Base-by-base conservation (phyloP, 2,329 filamentous ascomycete species). In the Colletotrichum lupini region DNA sequence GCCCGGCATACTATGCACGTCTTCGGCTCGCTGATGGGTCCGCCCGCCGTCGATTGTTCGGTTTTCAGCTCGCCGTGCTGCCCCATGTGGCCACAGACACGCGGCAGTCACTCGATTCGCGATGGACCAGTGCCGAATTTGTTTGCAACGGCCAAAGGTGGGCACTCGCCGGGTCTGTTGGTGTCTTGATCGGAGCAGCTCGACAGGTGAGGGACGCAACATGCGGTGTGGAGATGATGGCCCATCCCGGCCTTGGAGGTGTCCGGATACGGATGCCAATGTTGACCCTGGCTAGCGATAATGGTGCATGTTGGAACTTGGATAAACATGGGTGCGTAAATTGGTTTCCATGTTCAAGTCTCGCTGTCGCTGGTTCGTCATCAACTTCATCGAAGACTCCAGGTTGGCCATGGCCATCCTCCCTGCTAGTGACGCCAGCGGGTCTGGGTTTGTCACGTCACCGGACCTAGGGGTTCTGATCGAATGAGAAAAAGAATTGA, bases 61-160 rank as follows among this genome's bases (percentile, higher is more conserved):
- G 14, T 58, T 6, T 32, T 28, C 28, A 52, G 32, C 12, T 2
- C 28, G 53, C 35, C 22, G 52, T 72, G 49, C 42, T 30, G 37
- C 30, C 26, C 14, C 46, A 67, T 56, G 16, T 26, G 32, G 26
- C 9, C 37, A 63, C 19, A 46, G 52, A 46, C 24, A 63, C 53
- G 58, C 65, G 65, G 52, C 12, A 16, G 66, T 69, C 65, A 58
- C 52, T 57, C 53, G 30, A 35, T 53, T 24, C 19, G 46, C 28
- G 11, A 2, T 22, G 28, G 16, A 16, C 12, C 5, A 35, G 11
- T 5, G 6, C n/a, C 35, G 35, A 28, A n/a, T 1, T 14, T 12
- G 24, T 9, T 6, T 67, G 32, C 32, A 26, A 14, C 63, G 57
- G 56, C 14, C 56, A 19, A 24, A 7, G 52, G 62, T 67, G 46